Conservation (phyloP, 1,139 yeast genomes). For the Chernovozyma sophiae-reginae region DNA sequence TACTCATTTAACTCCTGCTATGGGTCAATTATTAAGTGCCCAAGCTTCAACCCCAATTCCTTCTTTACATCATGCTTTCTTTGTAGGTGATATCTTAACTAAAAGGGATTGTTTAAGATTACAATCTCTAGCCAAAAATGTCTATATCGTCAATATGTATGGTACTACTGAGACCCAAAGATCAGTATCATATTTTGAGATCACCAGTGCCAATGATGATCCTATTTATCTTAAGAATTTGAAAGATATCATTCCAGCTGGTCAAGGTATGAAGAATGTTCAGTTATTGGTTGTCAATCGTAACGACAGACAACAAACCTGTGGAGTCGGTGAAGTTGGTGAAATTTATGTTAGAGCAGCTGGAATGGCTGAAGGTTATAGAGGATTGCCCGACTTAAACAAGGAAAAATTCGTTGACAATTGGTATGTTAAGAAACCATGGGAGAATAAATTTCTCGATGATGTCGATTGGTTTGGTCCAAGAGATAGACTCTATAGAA, state of each 20-base stretch:
- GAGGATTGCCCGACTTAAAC: conserved; percentile 86
- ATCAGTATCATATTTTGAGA: conserved; percentile 91
- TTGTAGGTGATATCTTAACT: conserved; percentile 95
- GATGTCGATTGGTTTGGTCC: conserved; percentile 73
- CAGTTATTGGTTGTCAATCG: conserved; percentile 92
- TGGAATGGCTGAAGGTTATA: conserved; percentile 94
- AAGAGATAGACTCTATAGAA: conserved; percentile 90
- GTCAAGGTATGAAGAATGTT: conserved; percentile 94
- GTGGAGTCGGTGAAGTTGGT: conserved; percentile 99
- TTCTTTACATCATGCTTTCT: conserved; percentile 88
- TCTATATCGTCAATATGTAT: conserved; percentile 92
- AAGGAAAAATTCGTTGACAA: conserved; percentile 81
- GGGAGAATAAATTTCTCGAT: conserved; percentile 33
- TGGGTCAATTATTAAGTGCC: conserved; percentile 96
- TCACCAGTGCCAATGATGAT: conserved; percentile 66
- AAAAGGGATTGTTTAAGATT: conserved; percentile 93
- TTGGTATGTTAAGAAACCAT: conserved; percentile 72
- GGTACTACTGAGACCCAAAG: conserved; percentile 99
- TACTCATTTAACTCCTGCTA: conserved; percentile 97
- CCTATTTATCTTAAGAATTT: conserved; percentile 73
- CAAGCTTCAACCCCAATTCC: conserved; percentile 93
- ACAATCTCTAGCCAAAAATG: conserved; percentile 88
- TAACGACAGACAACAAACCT: conserved; percentile 77
- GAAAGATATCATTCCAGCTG: conserved; percentile 98
- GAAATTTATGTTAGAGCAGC: conserved; percentile 98